phyloP scores from a whole-genome alignment of 306 rosid genomes.

The Vigna nakashimae region DNA sequence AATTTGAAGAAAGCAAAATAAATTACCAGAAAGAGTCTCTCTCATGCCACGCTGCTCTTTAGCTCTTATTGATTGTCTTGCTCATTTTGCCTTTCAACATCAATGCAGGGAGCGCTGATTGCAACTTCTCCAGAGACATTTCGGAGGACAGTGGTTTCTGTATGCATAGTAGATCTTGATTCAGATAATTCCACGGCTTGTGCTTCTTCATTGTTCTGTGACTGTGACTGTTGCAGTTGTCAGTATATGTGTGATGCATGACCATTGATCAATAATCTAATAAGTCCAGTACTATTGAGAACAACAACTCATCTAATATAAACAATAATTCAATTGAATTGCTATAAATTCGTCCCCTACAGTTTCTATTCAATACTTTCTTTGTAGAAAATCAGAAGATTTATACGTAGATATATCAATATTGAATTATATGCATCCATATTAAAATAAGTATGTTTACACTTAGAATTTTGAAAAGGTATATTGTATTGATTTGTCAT shows the following conservation, averaged over 20 bases:
- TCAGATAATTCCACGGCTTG: constrained; percentile 40
- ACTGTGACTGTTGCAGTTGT: constrained; percentile 37
- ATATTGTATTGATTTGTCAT: neutral
- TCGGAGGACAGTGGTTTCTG: constrained; percentile 43
- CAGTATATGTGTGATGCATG: constrained; percentile 37
- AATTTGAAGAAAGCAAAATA: neutral
- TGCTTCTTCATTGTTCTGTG: constrained; percentile 50
- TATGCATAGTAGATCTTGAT: constrained; percentile 40
- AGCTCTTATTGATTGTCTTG: constrained; percentile 28
- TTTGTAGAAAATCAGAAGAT: neutral
- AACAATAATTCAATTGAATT: neutral
- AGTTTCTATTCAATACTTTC: neutral
- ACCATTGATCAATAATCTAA: constrained; percentile 16
- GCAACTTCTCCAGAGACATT: constrained; percentile 49
- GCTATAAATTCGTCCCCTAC: neutral
- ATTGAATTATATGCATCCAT: neutral
- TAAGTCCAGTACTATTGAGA: neutral
- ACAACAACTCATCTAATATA: constrained; percentile 18
- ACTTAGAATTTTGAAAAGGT: constrained; percentile 5
- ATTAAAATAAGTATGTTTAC: neutral
- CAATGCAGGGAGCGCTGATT: constrained; percentile 36
- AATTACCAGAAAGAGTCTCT: constrained; percentile 39
- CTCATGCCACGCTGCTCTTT: constrained; percentile 24
- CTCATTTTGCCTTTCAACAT: constrained; percentile 45
- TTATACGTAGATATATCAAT: neutral